These are phyloP conservation scores for Rauvolfia tetraphylla DNA, from an alignment of 257 asterid genomes.

Conservation along the genomic window DNA sequence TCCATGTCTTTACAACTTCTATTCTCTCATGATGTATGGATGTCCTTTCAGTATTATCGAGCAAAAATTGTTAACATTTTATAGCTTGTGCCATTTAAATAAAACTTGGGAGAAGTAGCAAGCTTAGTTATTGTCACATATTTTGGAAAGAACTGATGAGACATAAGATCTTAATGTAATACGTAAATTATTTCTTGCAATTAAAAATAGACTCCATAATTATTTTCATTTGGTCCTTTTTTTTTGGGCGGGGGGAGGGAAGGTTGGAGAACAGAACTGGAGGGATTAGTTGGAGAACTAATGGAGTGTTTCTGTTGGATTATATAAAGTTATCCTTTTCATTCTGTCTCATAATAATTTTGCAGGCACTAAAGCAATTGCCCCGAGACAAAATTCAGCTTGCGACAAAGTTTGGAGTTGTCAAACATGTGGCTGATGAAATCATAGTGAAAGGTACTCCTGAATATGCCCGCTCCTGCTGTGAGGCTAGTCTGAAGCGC, in stretches of 20 bases:
- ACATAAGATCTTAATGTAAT: not conserved
- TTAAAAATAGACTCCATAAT: no score
- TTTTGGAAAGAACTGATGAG: not conserved
- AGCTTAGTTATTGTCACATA: no score
- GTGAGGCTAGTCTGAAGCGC: slow-evolving; percentile 58
- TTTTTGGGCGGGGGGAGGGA: not conserved
- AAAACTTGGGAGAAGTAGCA: not conserved
- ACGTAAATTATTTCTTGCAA: not conserved
- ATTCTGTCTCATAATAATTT: not conserved
- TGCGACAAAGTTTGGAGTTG: slow-evolving; percentile 62
- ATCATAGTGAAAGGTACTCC: slow-evolving; percentile 51
- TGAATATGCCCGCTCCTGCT: slow-evolving; percentile 54
- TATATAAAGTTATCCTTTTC: not conserved
- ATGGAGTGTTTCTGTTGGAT: not conserved
- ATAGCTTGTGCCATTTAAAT: not conserved
- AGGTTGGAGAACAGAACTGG: not conserved
- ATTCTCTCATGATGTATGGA: not conserved
- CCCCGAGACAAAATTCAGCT: slow-evolving; percentile 57
- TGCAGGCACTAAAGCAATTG: slow-evolving; percentile 57
- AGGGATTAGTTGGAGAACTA: not conserved
- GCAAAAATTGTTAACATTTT: not conserved
- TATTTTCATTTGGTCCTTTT: not conserved
- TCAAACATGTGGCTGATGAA: slow-evolving; percentile 26
- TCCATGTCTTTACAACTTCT: no score
- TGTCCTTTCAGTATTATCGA: not conserved